A percentile compares a stretch with the other conserved stretches of the same genome.
These are phyloP conservation scores for Amanita exitialis DNA, from an alignment of 768 basidiomycete species.

Conservation along the genomic window DNA sequence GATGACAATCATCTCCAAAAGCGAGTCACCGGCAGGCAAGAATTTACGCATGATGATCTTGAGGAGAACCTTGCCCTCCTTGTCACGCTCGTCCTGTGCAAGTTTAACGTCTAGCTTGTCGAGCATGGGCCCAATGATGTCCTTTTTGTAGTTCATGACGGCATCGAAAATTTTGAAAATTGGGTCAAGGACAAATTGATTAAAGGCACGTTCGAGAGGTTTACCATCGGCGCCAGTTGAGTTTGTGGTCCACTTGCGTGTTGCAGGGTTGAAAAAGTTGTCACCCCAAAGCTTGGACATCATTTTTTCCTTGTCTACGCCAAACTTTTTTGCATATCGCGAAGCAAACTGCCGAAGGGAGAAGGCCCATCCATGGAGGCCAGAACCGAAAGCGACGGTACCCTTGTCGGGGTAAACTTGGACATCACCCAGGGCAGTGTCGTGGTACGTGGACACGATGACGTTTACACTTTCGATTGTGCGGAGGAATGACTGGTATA, in stretches of 20 bases:
- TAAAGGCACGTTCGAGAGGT: constrained; percentile 96
- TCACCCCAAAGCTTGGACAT: constrained; percentile 98
- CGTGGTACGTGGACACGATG: constrained; percentile 96
- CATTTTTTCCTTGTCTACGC: constrained; percentile 98
- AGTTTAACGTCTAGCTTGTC: constrained; percentile 96
- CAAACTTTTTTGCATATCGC: constrained; percentile 97
- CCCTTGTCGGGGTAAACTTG: constrained; percentile 99
- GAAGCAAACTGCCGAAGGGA: constrained; percentile 94
- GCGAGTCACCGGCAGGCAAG: constrained; percentile 96
- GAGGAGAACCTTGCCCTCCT: constrained; percentile 92
- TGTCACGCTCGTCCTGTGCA: constrained; percentile 77
- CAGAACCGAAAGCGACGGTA: constrained; percentile 97
- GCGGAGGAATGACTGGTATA: constrained; percentile 96
- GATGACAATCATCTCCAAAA: constrained; percentile 99
- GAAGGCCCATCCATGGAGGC: constrained; percentile 99
- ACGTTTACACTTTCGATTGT: constrained; percentile 98
- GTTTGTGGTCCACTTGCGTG: constrained; percentile 93
- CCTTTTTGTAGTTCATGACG: constrained; percentile 99
- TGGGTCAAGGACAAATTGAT: constrained; percentile 95
- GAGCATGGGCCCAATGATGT: constrained; percentile 69
- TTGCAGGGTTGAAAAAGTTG: constrained; percentile 97
- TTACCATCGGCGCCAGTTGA: constrained; percentile 70
- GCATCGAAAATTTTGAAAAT: constrained; percentile 98
- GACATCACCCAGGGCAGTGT: constrained; percentile 89
- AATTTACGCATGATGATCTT: constrained; percentile 99